Evolutionary conservation across 139 green algal species (phyloP).

Genomic region (Zygnema cylindricum): DNA sequence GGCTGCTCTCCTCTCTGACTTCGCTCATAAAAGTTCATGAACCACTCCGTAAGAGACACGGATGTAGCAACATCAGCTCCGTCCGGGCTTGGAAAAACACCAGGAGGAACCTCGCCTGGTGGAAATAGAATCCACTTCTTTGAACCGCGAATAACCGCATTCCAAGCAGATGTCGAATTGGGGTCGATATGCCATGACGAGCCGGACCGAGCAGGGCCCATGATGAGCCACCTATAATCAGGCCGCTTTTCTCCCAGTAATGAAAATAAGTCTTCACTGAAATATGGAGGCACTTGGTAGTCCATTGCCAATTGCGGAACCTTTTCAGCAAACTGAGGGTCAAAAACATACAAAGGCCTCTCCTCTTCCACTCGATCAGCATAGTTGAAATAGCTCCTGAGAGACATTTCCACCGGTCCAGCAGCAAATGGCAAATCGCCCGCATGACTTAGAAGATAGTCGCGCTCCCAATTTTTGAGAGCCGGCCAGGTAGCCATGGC

Average conservation of each 20-base stretch:
- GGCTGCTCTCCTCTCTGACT: conserved; percentile 4
- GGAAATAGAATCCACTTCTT: conserved; percentile 97
- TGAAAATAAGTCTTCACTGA: conserved; percentile 89
- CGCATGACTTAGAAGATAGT: conserved; percentile 46
- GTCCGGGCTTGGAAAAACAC: conserved; percentile 85
- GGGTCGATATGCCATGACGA: conserved; percentile 77
- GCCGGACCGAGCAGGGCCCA: conserved; percentile 68
- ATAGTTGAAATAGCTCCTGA: conserved; percentile 82
- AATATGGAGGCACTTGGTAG: conserved; percentile 77
- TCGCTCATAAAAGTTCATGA: conserved; percentile 69
- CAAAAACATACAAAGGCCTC: conserved; percentile 86
- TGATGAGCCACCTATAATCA: conserved; percentile 93
- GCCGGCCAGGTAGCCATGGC: conserved; percentile 69
- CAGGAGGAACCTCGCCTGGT: conserved; percentile 75
- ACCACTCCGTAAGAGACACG: conserved; percentile 92
- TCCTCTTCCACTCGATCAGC: conserved; percentile 73
- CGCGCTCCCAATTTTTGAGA: conserved; percentile 58
- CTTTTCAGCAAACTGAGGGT: conserved; percentile 70
- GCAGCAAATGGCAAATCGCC: conserved; percentile 48
- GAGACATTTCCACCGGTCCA: conserved; percentile 70
- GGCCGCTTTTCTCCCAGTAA: conserved; percentile 76
- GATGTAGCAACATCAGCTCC: conserved; percentile 87
- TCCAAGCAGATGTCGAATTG: conserved; percentile 93
- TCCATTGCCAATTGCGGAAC: conserved; percentile 75
- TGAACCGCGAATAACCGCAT: conserved; percentile 82